These are phyloP conservation scores for Sapria himalayana DNA, from an alignment of 345 rosid genomes.

Conservation along the genomic window DNA sequence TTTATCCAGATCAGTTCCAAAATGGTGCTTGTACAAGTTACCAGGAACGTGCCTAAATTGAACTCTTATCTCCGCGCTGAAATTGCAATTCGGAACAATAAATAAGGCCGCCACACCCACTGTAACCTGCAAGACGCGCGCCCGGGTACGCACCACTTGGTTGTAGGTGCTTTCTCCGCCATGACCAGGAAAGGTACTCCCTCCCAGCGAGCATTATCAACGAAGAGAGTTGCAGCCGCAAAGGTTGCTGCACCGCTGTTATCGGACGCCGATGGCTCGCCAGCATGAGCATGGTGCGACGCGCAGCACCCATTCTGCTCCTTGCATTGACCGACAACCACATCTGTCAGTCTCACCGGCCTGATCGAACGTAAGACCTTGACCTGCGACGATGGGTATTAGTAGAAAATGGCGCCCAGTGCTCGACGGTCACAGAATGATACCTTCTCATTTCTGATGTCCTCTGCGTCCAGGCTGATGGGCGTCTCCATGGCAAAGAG, in stretches of 20 bases:
- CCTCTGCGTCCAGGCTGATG: constrained; percentile 90
- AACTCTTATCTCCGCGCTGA: constrained; percentile 78
- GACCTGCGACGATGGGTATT: constrained; percentile 23
- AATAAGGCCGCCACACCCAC: too few relatives aligned
- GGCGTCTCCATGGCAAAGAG: constrained; percentile 98
- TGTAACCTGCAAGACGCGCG: too few relatives aligned
- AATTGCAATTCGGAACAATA: constrained; percentile 3
- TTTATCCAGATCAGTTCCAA: constrained; percentile 56
- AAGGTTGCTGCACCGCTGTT: constrained; percentile 70
- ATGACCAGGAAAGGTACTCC: constrained; percentile 92
- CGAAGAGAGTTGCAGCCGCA: constrained; percentile 78
- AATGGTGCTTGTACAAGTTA: constrained; percentile 51
- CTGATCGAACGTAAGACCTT: constrained; percentile 83
- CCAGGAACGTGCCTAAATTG: constrained; percentile 88
- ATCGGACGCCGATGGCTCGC: constrained; percentile 57
- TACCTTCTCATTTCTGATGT: constrained; percentile 84
- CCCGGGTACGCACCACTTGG: constrained; percentile 30
- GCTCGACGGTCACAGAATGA: neutral
- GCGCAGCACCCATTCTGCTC: constrained; percentile 47
- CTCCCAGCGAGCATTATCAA: constrained; percentile 86
- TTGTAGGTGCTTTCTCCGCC: constrained; percentile 84
- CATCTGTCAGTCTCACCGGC: constrained; percentile 51
- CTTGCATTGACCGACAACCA: constrained; percentile 73
- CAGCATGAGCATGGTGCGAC: constrained; percentile 43
- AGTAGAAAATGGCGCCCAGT: too few relatives aligned